A percentile compares a stretch with the other conserved stretches of the same genome.
Evolutionary conservation across 164 flowering plant species (phyloP).

Genomic region (Vitis cinerea): DNA sequence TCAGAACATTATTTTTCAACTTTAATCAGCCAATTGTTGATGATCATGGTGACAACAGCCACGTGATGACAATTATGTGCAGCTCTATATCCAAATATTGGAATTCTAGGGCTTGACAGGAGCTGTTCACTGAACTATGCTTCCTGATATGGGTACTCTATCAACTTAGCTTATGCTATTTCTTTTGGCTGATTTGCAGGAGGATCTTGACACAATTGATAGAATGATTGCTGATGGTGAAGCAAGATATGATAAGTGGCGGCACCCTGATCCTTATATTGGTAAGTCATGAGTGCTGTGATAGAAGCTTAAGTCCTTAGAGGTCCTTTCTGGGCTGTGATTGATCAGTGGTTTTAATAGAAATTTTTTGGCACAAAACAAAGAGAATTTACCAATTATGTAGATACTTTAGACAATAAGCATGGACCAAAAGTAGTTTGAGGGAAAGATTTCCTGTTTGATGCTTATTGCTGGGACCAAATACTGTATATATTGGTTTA

Average conservation of each 20-base stretch:
- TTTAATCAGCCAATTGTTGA: too few relatives aligned
- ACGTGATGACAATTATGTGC: too few relatives aligned
- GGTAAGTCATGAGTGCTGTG: slow-evolving; percentile 42
- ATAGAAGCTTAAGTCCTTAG: not conserved
- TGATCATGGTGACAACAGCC: too few relatives aligned
- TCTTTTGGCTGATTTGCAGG: slow-evolving; percentile 44
- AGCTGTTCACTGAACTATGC: too few relatives aligned
- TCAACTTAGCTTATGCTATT: not conserved
- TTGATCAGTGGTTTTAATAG: not conserved
- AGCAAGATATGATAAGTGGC: slow-evolving; percentile 66
- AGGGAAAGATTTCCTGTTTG: too few relatives aligned
- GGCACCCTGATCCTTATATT: slow-evolving; percentile 98
- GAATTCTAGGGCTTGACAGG: too few relatives aligned
- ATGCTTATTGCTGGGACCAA: not conserved
- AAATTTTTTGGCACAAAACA: not conserved
- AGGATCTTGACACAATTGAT: slow-evolving; percentile 80
- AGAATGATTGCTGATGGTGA: slow-evolving; percentile 76
- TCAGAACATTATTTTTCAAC: too few relatives aligned
- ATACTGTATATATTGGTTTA: not conserved
- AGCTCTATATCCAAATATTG: too few relatives aligned
- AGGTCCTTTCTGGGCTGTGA: not conserved
- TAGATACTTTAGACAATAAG: too few relatives aligned
- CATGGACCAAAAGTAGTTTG: too few relatives aligned
- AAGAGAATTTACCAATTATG: not conserved
- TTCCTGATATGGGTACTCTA: too few relatives aligned